Evolutionary conservation across 305 asterid species (phyloP).

Genomic region (Coffea humblotiana): DNA sequence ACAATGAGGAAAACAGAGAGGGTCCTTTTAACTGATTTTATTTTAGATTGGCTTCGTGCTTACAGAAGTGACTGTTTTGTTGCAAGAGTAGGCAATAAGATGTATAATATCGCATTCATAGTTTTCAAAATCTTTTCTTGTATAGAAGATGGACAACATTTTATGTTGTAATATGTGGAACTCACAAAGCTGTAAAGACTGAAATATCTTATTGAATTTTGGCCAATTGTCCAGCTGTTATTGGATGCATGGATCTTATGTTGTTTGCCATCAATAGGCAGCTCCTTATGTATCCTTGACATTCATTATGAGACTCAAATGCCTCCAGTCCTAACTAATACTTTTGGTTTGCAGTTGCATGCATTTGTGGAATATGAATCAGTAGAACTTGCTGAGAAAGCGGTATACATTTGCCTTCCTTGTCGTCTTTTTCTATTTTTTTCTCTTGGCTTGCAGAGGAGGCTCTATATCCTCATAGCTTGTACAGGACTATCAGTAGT

Average conservation of each 20-base stretch:
- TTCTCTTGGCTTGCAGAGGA: background rate
- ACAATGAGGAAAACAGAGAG: background rate
- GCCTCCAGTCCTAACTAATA: slow-evolving; percentile 12
- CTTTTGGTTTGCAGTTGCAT: slow-evolving; percentile 58
- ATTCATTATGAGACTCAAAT: background rate
- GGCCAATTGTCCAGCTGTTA: background rate
- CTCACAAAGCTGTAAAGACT: background rate
- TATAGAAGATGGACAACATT: background rate
- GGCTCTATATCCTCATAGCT: background rate
- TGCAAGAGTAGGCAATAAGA: slow-evolving; percentile 1
- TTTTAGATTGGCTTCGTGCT: background rate
- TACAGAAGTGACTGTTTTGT: background rate
- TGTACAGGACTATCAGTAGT: background rate
- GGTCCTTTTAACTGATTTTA: background rate
- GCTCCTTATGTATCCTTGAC: background rate
- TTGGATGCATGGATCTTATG: background rate
- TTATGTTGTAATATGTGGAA: too few relatives aligned
- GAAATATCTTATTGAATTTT: background rate
- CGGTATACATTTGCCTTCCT: slow-evolving; percentile 42
- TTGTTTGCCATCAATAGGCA: background rate
- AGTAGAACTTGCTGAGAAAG: slow-evolving; percentile 77
- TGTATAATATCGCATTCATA: background rate
- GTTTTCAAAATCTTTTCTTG: background rate
- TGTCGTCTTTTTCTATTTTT: background rate
- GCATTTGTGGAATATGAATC: slow-evolving; percentile 93